Evolutionary conservation across 1,139 yeast species (phyloP), one percentile per base, ranked within the genome.

Genomic region (Scheffersomyces stambukii): DNA sequence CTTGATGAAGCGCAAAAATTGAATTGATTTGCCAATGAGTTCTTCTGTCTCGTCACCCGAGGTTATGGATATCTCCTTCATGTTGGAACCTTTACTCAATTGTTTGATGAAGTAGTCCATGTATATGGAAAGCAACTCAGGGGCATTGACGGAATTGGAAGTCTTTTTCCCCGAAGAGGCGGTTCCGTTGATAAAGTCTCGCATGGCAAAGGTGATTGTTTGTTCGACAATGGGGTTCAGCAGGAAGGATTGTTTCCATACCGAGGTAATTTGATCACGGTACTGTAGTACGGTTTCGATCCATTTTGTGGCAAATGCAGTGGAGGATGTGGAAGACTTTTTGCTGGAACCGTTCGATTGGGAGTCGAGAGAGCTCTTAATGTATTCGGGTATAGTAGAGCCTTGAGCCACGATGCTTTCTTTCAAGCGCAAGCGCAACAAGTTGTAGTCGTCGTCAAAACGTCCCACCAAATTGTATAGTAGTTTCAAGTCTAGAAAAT

Each of bases 51-150:
- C 77, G 30, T 69, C 74, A 11, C 70, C 69, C 1, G 73, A 51
- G 32, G 61, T 61, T 13, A 70, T 64, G 3, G 45, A 28, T 19
- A 28, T 25, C n/a, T 34, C 43, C 25, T 36, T 42, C 8, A 50
- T 35, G 5, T 50, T 41, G 2, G 53, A 31, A 8, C 50, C 42
- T 40, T 72, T 79, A 16, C 69, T 56, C 2, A 78, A 63, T 47
- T 75, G 84, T 52, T 77, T 82, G 47, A 79, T 75, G 38, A 67
- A 64, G 35, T 75, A 79, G 52, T 89, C 96, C 54, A 89, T 73
- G 52, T 70, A 88, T 5, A 82, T 56, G 0, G 95, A 82, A 24
- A 89, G 54, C 37, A 70, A 72, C 46, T 89, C 96, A 1, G 94
- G 73, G 0, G 83, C 74, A 42, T 75, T 76, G 2, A 57, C 50